phyloP scores from a whole-genome alignment of 352 stramenopile genomes.

The Phytophthora aleatoria region DNA sequence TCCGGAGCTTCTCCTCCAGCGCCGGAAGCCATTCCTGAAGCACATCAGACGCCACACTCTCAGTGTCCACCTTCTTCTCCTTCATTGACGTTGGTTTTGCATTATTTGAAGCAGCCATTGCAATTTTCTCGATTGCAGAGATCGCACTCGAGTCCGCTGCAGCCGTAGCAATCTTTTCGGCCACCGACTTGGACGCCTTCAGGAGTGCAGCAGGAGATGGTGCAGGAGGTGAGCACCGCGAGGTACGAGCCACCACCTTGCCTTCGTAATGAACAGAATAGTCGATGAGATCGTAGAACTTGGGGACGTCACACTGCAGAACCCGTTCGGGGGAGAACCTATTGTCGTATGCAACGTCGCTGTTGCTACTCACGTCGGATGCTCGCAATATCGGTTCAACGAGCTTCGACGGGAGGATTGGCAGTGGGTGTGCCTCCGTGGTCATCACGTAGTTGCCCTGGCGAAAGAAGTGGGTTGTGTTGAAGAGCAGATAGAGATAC shows the following conservation, averaged over 20 bases:
- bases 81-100: constrained; percentile 6
- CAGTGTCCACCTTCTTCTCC: constrained; percentile 17
- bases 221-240: constrained; percentile 34
- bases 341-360: constrained; percentile 17
- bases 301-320: constrained; percentile 42
- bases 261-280: constrained; percentile 72
- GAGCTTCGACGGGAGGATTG: constrained; percentile 59
- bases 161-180: constrained; percentile 12
- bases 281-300: constrained; percentile 58
- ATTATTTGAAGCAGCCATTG: constrained; percentile 16
- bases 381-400: constrained; percentile 49
- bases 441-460: constrained; percentile 94
- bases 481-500: constrained; percentile 98
- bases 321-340: constrained; percentile 24
- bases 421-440: constrained; percentile 96
- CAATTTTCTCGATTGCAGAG: constrained; percentile 13
- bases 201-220: constrained; percentile 17
- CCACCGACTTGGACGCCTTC: constrained; percentile 23
- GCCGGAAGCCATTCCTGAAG: constrained; percentile 57
- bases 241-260: constrained; percentile 49
- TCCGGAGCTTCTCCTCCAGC: constrained; percentile 53
- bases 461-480: constrained; percentile 90
- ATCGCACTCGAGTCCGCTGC: neutral
- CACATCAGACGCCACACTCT: constrained; percentile 20
- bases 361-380: constrained; percentile 14